phyloP scores from a whole-genome alignment of 148 eudicot genomes.

The Bassia scoparia region DNA sequence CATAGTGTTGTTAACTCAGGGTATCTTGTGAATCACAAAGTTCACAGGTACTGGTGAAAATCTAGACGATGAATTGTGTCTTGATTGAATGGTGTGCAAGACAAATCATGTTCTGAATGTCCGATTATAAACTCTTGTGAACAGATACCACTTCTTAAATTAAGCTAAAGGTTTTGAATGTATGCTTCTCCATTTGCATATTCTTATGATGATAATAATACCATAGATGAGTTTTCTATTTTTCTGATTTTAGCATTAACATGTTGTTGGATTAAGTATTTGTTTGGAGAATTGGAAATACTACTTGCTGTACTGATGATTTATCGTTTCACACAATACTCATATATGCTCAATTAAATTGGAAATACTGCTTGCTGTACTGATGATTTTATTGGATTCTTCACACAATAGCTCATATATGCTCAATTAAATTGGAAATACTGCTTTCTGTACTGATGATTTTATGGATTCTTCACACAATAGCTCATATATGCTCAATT shows the following conservation, averaged over 20 bases:
- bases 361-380: neutral
- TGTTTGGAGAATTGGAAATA: no score
- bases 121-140: neutral
- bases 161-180: neutral
- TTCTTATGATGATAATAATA: no score
- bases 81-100: neutral
- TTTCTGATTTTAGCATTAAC: no score
- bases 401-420: no score
- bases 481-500: neutral
- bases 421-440: no score
- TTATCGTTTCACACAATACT: neutral
- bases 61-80: neutral
- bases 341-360: neutral
- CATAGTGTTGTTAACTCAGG: no score
- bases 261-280: no score
- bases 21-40: no score
- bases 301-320: neutral
- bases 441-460: conserved; percentile 4
- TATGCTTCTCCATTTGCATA: neutral
- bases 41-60: no score
- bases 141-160: neutral
- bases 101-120: neutral
- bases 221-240: no score
- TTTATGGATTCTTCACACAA: conserved; percentile 12
- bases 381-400: neutral